Conservation (phyloP, 2,329 filamentous ascomycete genomes). For the Monilinia polystroma region DNA sequence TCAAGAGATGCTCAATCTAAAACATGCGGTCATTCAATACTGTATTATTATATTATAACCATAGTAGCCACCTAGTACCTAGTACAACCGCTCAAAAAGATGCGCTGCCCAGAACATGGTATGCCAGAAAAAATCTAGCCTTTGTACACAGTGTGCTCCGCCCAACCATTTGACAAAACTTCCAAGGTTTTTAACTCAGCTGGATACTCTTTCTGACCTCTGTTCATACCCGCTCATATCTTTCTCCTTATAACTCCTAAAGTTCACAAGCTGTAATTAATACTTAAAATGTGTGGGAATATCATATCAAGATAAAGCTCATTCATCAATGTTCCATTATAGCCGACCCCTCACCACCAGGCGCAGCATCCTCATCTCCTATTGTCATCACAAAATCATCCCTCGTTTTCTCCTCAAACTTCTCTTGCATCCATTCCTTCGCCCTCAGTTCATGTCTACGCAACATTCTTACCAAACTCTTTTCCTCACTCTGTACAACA, state of each 20-base stretch:
- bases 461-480: constrained; percentile 57
- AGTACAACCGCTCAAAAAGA: not conserved
- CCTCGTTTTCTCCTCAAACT: constrained; percentile 26
- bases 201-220: not conserved
- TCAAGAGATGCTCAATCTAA: too few relatives aligned
- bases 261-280: not conserved
- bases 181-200: not conserved
- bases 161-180: not conserved
- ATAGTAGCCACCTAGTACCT: not conserved
- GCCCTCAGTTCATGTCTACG: constrained; percentile 52
- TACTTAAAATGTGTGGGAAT: not conserved
- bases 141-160: not conserved
- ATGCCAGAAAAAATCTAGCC: not conserved
- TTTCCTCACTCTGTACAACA: constrained; percentile 52
- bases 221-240: not conserved
- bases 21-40: too few relatives aligned
- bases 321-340: constrained; percentile 8
- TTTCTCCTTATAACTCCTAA: not conserved
- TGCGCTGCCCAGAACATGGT: not conserved
- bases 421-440: constrained; percentile 49
- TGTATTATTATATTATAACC: not conserved
- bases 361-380: not conserved
- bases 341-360: not conserved
- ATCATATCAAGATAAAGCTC: too few relatives aligned
- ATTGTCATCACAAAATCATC: constrained; percentile 27